phyloP scores from a whole-genome alignment of 805 yeast genomes.

The Starmerella sirachaensis region DNA sequence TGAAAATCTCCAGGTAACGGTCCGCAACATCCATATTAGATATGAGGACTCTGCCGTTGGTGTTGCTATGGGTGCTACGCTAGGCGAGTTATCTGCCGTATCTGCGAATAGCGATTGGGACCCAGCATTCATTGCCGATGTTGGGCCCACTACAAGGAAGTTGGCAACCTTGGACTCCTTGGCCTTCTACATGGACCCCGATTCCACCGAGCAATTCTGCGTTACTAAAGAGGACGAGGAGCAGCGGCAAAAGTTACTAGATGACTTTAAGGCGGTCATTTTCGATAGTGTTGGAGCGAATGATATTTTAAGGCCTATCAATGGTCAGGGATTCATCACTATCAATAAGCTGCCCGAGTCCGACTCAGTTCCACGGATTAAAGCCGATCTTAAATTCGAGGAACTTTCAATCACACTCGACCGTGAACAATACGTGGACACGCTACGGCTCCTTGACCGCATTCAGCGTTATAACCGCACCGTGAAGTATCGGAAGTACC shows the following conservation, averaged over 20 bases:
- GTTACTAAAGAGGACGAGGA: conserved; percentile 35
- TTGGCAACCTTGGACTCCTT: conserved; percentile 61
- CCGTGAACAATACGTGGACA: conserved; percentile 70
- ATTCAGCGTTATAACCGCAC: conserved; percentile 70
- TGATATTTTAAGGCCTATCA: conserved; percentile 66
- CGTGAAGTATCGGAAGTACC: conserved; percentile 53
- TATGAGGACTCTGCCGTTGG: conserved; percentile 66
- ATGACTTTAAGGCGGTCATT: conserved; percentile 31
- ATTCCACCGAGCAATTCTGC: conserved; percentile 9
- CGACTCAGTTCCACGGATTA: conserved; percentile 46
- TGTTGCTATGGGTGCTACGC: conserved; percentile 68
- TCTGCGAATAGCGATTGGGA: conserved; percentile 79
- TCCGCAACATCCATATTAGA: conserved; percentile 80
- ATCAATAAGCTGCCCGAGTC: conserved; percentile 49
- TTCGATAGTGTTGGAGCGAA: conserved; percentile 23
- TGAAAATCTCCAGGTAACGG: conserved; percentile 83
- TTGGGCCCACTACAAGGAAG: conserved; percentile 58
- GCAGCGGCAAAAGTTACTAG: conserved; percentile 23
- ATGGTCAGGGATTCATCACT: conserved; percentile 74
- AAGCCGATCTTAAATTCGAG: conserved; percentile 66
- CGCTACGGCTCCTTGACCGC: conserved; percentile 68
- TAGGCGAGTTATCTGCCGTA: conserved; percentile 80
- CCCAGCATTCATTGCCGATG: conserved; percentile 69
- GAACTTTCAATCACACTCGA: conserved; percentile 82
- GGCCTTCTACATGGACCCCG: conserved; percentile 63